Evolutionary conservation across 2,329 filamentous ascomycete species (phyloP).

Genomic region (Arthroderma uncinatum): DNA sequence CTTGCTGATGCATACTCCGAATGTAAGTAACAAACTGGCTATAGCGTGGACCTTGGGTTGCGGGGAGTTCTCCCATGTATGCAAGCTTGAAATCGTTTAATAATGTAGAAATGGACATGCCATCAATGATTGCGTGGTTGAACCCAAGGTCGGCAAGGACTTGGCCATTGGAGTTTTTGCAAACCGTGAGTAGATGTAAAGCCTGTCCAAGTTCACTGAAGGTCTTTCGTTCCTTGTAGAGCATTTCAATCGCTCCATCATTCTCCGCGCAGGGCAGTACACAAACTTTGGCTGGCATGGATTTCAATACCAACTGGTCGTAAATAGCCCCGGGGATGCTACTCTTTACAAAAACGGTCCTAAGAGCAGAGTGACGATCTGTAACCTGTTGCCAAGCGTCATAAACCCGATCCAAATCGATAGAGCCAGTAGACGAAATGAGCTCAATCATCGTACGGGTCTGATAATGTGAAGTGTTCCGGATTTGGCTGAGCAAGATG

Average conservation of each 20-base stretch:
- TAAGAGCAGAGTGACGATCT: conserved; percentile 8
- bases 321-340: conserved; percentile 14
- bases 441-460: conserved; percentile 9
- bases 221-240: not conserved
- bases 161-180: conserved; percentile 20
- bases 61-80: conserved; percentile 25
- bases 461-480: conserved; percentile 3
- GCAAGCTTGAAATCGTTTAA: conserved; percentile 29
- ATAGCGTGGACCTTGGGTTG: conserved; percentile 25
- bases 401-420: conserved; percentile 1
- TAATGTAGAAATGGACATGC: conserved; percentile 33
- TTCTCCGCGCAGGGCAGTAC: not conserved
- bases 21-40: conserved; percentile 28
- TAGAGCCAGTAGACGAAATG: not conserved
- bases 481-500: conserved; percentile 11
- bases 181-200: conserved; percentile 30
- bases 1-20: conserved; percentile 19
- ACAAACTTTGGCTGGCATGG: not conserved
- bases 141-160: conserved; percentile 32
- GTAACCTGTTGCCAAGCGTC: conserved; percentile 10
- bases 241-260: not conserved
- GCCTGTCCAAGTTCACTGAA: conserved; percentile 15
- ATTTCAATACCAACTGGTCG: conserved; percentile 11
- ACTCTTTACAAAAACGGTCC: conserved; percentile 22
- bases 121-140: conserved; percentile 37